Evolutionary conservation across 805 yeast species (phyloP).

Genomic region (Zygotorulaspora florentina): DNA sequence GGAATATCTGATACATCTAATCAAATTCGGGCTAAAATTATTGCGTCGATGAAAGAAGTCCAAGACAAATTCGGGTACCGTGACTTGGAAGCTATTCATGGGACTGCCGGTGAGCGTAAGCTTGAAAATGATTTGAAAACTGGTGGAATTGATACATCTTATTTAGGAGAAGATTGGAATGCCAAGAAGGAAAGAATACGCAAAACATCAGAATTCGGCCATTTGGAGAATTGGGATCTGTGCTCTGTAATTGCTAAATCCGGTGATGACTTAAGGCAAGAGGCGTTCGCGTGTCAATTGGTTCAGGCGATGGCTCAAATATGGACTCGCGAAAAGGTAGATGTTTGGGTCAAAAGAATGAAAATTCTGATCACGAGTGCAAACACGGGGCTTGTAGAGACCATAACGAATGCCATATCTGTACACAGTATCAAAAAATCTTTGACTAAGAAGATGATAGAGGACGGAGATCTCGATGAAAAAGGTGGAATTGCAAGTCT

Average conservation of each 20-base stretch:
- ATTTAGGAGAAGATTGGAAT: slow-evolving; percentile 90
- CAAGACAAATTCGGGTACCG: slow-evolving; percentile 59
- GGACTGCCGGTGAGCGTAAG: slow-evolving; percentile 86
- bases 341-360: slow-evolving; percentile 92
- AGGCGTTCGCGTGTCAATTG: slow-evolving; percentile 94
- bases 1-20: slow-evolving; percentile 45
- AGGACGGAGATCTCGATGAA: slow-evolving; percentile 57
- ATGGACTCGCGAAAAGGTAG: slow-evolving; percentile 68
- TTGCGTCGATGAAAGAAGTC: slow-evolving; percentile 69
- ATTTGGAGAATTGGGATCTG: slow-evolving; percentile 86
- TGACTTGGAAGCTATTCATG: slow-evolving; percentile 49
- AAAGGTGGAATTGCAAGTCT: slow-evolving; percentile 66
- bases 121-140: slow-evolving; percentile 87
- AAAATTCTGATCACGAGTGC: slow-evolving; percentile 87
- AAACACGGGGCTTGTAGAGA: slow-evolving; percentile 88
- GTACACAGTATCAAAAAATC: slow-evolving; percentile 94
- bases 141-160: slow-evolving; percentile 62
- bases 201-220: slow-evolving; percentile 74
- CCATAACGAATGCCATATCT: slow-evolving; percentile 91
- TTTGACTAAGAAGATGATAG: slow-evolving; percentile 67
- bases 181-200: slow-evolving; percentile 77
- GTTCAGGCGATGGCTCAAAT: slow-evolving; percentile 81
- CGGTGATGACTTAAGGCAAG: slow-evolving; percentile 93
- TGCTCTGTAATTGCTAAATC: slow-evolving; percentile 95
- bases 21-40: slow-evolving; percentile 68